Base-by-base conservation (phyloP, 2,329 filamentous ascomycete genomes). In the Coniella lustricola region DNA sequence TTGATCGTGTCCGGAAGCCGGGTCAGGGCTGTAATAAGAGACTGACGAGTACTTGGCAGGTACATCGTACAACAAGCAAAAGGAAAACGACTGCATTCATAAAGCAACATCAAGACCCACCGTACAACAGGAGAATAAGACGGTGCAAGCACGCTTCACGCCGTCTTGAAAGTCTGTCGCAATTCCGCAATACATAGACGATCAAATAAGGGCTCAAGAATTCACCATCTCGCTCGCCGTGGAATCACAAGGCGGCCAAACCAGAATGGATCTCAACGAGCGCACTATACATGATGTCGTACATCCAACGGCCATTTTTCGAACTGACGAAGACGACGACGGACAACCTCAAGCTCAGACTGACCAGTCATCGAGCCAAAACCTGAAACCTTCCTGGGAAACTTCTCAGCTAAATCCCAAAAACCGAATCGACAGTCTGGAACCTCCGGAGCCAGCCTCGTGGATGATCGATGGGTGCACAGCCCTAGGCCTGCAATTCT, bases 391-490 rank as follows among this genome's bases (percentile, higher is more conserved):
- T 8, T 31, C 56, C 13, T 82, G 78, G 78, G 59, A 62, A 12
- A 52, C 59, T 3, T 81, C 77, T 4, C 62, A 67, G 35, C 65
- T 81, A 36, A 82, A 82, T 53, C 79, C 78, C 7, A 79, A 77
- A 59, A 82, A 81, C 56, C 71, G 78, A 50, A 75, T 82, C 58
- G 71, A 81, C 58, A 79, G 75, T 53, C 70, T 82, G 14, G 69
- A 67, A 3, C 61, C 66, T 7, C 68, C 70, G 2, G 43, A 56
- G 13, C 55, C 63, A 1, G 70, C 76, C 2, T 60, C 76, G 7
- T 83, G 79, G 78, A 70, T 75, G 31, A 73, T 83, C 41, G 78
- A 82, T 54, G 78, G 79, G 42, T 77, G 72, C 55, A 74, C 75
- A 18, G 74, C 71, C 16, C 67, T 77, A 47, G 79, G 77, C 4